Base-by-base conservation (phyloP, 768 basidiomycete genomes). In the Paxillus rubicundulus region DNA sequence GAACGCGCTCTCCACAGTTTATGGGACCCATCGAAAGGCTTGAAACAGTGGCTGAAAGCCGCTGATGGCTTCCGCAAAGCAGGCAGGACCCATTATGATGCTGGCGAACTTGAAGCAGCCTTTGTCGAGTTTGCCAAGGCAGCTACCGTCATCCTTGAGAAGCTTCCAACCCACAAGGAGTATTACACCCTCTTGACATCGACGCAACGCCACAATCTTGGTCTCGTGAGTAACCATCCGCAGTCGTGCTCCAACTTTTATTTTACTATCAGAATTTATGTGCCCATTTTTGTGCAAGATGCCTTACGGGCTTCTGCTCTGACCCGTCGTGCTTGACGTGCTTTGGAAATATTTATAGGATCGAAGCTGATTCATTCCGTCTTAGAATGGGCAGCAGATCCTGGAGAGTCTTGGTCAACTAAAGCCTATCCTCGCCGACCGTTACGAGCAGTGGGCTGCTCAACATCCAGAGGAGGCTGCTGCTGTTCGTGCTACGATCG, bases 121-220 rank as follows among this genome's bases (percentile, higher is more conserved):
- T 92, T 90, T 66, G 74, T 91, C 16, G 76, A 82, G 55, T 82
- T 80, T 45, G 89, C 89, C 3, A 81, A 76, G 54, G 86, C 89
- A 9, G 88, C 88, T 0, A 89, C 86, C 1, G 72, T 92, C 52
- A 86, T 90, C 5, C 78, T 89, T 10, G 88, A 92, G 72, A 85
- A 81, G 57, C 72, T 92, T n/a, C 89, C 89, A 0, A 71, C 73
- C 1, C 90, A 92, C 70, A 72, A 76, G 48, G 84, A 89, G 40
- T 92, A 86, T 64, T 60, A 76, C 32, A 72, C 71, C 1, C 66
- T 82, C 41, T 67, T 92, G 59, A 84, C 66, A 41, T 49, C 70
- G 6, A 72, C 75, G 10, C 89, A 92, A 61, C 77, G 84, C 47
- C 72, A 81, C 46, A 88, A 89, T 67, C 76, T 92, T 16, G 79